Evolutionary conservation across 192 early-diverging fungal genomes (phyloP).

Genomic region (Backusella morwellensis): DNA sequence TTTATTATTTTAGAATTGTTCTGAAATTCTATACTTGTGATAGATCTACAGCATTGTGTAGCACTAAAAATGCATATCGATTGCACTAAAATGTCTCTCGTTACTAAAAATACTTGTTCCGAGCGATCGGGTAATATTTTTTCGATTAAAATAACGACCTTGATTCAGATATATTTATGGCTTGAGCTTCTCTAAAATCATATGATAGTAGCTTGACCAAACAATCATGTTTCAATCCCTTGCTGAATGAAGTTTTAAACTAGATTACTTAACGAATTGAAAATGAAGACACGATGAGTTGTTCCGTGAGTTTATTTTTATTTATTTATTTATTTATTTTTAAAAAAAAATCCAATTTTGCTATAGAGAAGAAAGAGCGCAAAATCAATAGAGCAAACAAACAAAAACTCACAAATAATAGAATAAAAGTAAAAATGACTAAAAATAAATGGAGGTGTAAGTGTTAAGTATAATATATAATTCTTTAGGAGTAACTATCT

Average conservation of each 20-base stretch:
- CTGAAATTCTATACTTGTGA: background rate
- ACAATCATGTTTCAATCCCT: background rate
- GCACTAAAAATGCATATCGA: background rate
- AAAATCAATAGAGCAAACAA: background rate
- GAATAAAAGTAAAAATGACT: background rate
- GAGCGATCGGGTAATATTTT: background rate
- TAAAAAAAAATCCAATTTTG: background rate
- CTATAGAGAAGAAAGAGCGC: background rate
- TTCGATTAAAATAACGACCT: background rate
- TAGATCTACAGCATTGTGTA: background rate
- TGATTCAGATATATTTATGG: background rate
- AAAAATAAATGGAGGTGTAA: background rate
- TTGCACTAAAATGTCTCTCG: background rate
- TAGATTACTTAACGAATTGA: too few species aligned
- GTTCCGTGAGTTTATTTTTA: too few species aligned
- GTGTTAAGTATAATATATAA: background rate
- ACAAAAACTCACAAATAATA: background rate
- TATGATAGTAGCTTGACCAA: background rate
- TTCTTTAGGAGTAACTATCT: slow-evolving; percentile 1
- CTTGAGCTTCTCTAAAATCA: background rate
- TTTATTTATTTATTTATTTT: background rate
- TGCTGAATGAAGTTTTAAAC: background rate
- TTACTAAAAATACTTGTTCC: too few species aligned
- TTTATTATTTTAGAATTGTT: background rate
- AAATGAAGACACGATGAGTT: too few species aligned